Percentiles rank a stretch among this genome's conserved stretches.
Conservation (phyloP, 345 rosid genomes). For the Camelina laxa region DNA sequence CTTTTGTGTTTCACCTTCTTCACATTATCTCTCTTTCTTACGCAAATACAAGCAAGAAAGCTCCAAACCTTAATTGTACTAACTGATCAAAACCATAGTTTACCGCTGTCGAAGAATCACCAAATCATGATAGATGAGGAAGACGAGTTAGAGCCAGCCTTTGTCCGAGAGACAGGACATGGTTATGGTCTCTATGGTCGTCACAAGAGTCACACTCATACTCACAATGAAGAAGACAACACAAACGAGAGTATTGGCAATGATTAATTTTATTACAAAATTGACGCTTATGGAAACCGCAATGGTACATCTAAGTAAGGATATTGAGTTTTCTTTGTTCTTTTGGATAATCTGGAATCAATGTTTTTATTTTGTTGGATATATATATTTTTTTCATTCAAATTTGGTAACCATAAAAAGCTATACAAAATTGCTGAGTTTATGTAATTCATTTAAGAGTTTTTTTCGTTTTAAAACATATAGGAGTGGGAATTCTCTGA, state of each 20-base stretch:
- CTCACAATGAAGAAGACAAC: constrained; percentile 17
- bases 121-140: neutral
- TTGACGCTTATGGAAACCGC: constrained; percentile 33
- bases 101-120: neutral
- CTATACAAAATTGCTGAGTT: neutral
- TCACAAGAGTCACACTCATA: neutral
- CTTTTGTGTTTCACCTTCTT: constrained; percentile 27
- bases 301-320: constrained; percentile 30
- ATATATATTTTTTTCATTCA: no score
- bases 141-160: constrained; percentile 31
- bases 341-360: constrained; percentile 1
- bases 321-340: constrained; percentile 6
- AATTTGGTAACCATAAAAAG: neutral
- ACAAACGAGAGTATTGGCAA: neutral
- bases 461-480: no score
- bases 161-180: constrained; percentile 40
- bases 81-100: constrained; percentile 9
- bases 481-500: neutral
- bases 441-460: neutral
- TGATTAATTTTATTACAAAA: constrained; percentile 33
- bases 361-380: neutral
- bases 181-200: constrained; percentile 41
- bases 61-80: constrained; percentile 16
- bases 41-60: constrained; percentile 27
- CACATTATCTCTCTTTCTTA: constrained; percentile 12